Conservation (phyloP, 768 basidiomycete species). For the Boletus reticulatus region DNA sequence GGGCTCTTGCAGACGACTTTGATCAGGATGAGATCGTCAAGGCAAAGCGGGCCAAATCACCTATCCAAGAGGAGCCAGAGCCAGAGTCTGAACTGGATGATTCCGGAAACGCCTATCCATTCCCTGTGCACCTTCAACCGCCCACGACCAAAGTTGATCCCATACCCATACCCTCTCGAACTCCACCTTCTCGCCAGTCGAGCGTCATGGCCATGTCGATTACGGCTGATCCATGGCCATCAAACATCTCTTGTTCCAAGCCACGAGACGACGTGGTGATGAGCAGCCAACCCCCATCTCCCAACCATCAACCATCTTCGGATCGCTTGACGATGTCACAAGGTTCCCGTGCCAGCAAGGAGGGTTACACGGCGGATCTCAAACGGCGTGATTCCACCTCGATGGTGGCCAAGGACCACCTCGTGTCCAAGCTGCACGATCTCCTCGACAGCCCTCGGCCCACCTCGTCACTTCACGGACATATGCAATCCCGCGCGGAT, state of each 20-base stretch:
- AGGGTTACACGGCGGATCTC: conserved; percentile 16
- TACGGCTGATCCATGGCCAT: conserved; percentile 22
- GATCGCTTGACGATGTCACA: conserved; percentile 19
- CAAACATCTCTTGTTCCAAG: conserved; percentile 23
- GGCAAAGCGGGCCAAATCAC: conserved; percentile 13
- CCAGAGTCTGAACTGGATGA: conserved; percentile 27
- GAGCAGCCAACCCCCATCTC: conserved; percentile 29
- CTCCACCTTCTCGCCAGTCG: conserved; percentile 26
- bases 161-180: conserved; percentile 32
- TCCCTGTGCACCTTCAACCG: conserved; percentile 28
- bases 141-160: conserved; percentile 19
- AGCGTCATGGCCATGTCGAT: conserved; percentile 28
- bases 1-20: conserved; percentile 28
- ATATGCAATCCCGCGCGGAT: conserved; percentile 31
- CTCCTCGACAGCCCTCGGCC: conserved; percentile 43
- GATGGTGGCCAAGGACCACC: conserved; percentile 27
- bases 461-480: conserved; percentile 41
- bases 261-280: conserved; percentile 30
- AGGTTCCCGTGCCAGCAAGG: conserved; percentile 18
- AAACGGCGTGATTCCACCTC: conserved; percentile 19
- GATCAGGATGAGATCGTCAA: conserved; percentile 29
- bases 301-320: conserved; percentile 22
- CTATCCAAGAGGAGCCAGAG: conserved; percentile 25
- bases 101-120: conserved; percentile 16
- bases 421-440: conserved; percentile 44